Conservation (phyloP, 2,329 filamentous ascomycete genomes). For the Celoporthe dispersa region DNA sequence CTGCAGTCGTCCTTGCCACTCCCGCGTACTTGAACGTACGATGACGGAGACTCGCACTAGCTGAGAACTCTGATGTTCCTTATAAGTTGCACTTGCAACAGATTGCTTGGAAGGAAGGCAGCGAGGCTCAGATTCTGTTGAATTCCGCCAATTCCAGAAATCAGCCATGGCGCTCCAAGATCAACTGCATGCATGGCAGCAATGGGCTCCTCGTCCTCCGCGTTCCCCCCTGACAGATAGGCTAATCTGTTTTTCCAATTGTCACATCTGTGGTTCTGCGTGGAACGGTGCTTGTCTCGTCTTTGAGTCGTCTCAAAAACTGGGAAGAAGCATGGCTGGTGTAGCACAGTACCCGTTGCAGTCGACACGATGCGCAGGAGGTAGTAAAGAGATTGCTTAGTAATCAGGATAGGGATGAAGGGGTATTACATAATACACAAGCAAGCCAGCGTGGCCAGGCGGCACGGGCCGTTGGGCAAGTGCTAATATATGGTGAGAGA, state of each 20-base stretch:
- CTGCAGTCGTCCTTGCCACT: slow-evolving; percentile 3
- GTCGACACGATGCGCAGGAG: not conserved
- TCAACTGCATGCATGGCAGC: not conserved
- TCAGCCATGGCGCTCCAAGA: not conserved
- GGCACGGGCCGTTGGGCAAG: too few species aligned
- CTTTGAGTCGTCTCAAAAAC: not conserved
- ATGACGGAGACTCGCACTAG: not conserved
- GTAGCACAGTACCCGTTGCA: not conserved
- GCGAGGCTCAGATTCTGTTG: too few species aligned
- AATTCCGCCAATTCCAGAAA: not conserved
- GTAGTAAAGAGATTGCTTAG: not conserved
- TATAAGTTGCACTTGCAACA: not conserved
- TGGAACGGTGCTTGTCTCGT: not conserved
- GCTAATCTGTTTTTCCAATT: not conserved
- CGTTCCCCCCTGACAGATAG: not conserved
- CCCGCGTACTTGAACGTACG: not conserved
- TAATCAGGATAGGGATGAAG: not conserved
- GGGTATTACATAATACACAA: too few species aligned
- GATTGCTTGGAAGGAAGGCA: too few species aligned
- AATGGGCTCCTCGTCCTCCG: not conserved
- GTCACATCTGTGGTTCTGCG: not conserved
- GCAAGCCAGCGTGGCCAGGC: too few species aligned
- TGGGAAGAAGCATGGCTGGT: not conserved
- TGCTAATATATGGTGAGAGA: too few species aligned
- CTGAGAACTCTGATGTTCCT: not conserved